Evolutionary conservation across 2,329 filamentous ascomycete genomes (phyloP).

Genomic region (Byssothecium circinans): DNA sequence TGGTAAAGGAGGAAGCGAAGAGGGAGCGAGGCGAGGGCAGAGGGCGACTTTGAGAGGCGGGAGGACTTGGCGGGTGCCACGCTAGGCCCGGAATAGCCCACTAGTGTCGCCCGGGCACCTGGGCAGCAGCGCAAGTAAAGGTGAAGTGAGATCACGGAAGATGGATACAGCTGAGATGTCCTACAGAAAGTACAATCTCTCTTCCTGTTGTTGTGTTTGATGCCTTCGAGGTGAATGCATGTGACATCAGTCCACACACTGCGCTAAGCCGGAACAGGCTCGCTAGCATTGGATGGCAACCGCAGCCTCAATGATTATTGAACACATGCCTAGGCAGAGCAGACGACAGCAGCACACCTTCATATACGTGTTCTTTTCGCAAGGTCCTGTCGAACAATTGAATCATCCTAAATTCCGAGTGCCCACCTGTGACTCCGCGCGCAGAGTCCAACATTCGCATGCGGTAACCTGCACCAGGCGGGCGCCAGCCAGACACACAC

Average conservation of each 20-base stretch:
- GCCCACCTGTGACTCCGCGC: no score
- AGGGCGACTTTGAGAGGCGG: slow-evolving; percentile 17
- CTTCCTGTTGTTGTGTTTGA: slow-evolving; percentile 16
- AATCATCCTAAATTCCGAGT: no score
- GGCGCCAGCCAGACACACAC: slow-evolving; percentile 26
- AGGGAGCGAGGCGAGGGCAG: no score
- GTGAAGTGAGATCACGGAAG: slow-evolving; percentile 7
- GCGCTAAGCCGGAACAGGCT: slow-evolving; percentile 20
- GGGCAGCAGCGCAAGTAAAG: neutral
- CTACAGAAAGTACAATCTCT: slow-evolving; percentile 18
- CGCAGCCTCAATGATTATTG: neutral
- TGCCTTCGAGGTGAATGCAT: no score
- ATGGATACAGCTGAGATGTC: slow-evolving; percentile 17
- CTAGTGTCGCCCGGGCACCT: no score
- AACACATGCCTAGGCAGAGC: slow-evolving; percentile 4
- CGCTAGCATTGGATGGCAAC: neutral
- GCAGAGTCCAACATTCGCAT: slow-evolving; percentile 17
- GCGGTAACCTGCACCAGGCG: slow-evolving; percentile 27
- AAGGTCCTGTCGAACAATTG: no score
- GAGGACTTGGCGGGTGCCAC: slow-evolving; percentile 11
- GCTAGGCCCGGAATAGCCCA: slow-evolving; percentile 17
- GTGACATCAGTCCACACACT: no score
- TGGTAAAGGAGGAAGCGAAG: slow-evolving; percentile 11
- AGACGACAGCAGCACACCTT: slow-evolving; percentile 2
- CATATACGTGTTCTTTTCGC: neutral